Evolutionary conservation across 257 asterid genomes (phyloP), one percentile per base, ranked within the genome.

Genomic region (Striga asiatica): DNA sequence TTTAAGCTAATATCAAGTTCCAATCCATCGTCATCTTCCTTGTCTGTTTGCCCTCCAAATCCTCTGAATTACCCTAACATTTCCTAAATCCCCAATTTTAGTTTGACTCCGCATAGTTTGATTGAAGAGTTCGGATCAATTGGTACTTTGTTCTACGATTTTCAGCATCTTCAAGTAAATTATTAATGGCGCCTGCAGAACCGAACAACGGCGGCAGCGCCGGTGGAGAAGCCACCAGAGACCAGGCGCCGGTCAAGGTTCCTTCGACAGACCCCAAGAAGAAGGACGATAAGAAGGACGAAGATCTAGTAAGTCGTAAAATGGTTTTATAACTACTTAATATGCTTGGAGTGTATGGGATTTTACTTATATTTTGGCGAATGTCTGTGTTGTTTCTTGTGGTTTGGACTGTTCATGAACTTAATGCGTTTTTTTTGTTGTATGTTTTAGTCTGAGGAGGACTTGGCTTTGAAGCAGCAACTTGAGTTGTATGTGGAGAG

Each of bases 211-310:
- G 69, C 24, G 75, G 81, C 35, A 29, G 8, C 22, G 22, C 48
- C 18, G 62, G 64, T 14, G 76, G 66, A 47, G 86, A 80, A 64
- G 69, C 76, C 28, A 58, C 78, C 67, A 71, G 41, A 23, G 89
- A 85, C 39, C 93, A 74, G 58, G 73, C 86, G 1, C 18, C 78
- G 1, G 60, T 39, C 37, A 86, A 86, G 76, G 74, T 65, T 5
- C 92, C 94, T 17, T 45, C 92, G 2, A 85, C 85, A 65, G 97
- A 88, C 74, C 78, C 52, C 0, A 91, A 87, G 71, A 87, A 84
- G 78, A 88, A 87, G 81, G 95, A 89, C 14, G 97, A 89, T 6
- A 81, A 86, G 76, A 83, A 87, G 37, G 98, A 91, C 32, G 97
- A 91, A 67, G 97, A 91, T 84, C 98, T 87, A 19, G 98, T 91